Base-by-base conservation (phyloP, 371 early-diverging fungal genomes). In the Saksenaea vasiformis region DNA sequence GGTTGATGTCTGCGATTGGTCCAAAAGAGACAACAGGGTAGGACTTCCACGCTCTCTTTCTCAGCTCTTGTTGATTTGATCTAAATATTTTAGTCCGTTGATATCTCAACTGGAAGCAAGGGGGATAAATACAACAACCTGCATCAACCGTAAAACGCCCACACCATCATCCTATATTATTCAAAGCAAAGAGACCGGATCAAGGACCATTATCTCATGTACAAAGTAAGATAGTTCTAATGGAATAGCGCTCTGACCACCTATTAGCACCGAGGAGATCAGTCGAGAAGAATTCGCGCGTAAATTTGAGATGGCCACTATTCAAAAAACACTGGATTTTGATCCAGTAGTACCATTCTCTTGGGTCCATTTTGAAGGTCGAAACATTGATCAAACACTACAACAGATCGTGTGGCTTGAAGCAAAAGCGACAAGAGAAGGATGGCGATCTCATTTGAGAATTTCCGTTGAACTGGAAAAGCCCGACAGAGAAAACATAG, bases 391-490 rank as follows among this genome's bases (percentile, higher is more conserved):
- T 9, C 71, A 87, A 44, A 74, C 76, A 0, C 58, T 80, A n/a
- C 51, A 61, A 35, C 88, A 88, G 80, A 84, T 90, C 56, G 78
- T 81, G 27, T 83, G 83, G 76, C 53, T 88, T 1, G 70, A 80
- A 26, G 53, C 67, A 1, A 77, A 79, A 15, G 78, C 77, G 10
- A 64, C 44, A 8, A 43, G 62, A 14, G 79, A 79, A 37, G 64
- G 68, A 14, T 82, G 79, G 78, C 74, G 78, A 43, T 62, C 72
- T 5, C 58, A 72, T 17, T 66, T 87, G 53, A 81, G 76, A 1
- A 82, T 90, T n/a, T 86, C 87, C 4, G 80, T 88, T 15, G 90
- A 90, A 69, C 69, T 88, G 36, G 90, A 90, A 60, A 90, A 90
- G 60, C 85, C 84, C 0, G 85, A 87, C 31, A 68, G 89, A 28